Percentiles rank a stretch among this genome's conserved stretches.
phyloP scores from a whole-genome alignment of 129 eudicot species.

The Solidago caesia region DNA sequence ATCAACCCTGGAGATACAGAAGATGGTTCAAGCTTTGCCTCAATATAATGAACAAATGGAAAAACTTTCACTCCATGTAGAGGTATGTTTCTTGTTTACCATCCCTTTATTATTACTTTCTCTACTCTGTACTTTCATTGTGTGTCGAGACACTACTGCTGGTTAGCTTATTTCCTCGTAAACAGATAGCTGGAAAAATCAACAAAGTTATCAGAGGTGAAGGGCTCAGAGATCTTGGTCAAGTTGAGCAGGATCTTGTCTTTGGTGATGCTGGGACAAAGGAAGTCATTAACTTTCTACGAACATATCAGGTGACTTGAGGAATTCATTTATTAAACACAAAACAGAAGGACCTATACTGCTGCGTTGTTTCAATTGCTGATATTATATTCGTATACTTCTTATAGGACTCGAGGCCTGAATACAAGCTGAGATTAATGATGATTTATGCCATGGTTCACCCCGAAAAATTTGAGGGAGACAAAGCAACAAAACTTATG shows the following conservation, averaged over 20 bases:
- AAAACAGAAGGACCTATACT: neutral
- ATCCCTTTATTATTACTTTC: neutral
- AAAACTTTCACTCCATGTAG: slow-evolving; percentile 85
- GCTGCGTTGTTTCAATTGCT: neutral
- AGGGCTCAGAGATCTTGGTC: slow-evolving; percentile 88
- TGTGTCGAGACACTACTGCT: neutral
- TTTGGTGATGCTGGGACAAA: slow-evolving; percentile 93
- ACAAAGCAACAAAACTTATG: slow-evolving; percentile 88
- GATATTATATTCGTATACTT: slow-evolving; percentile 17
- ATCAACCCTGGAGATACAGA: slow-evolving; percentile 87
- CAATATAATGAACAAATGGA: slow-evolving; percentile 87
- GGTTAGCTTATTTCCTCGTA: slow-evolving; percentile 4
- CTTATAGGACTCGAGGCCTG: slow-evolving; percentile 43
- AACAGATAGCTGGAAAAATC: slow-evolving; percentile 87
- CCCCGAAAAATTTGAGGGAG: slow-evolving; percentile 93
- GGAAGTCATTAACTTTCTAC: slow-evolving; percentile 68
- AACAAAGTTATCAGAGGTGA: slow-evolving; percentile 65
- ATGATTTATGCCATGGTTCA: slow-evolving; percentile 74
- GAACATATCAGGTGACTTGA: slow-evolving; percentile 57
- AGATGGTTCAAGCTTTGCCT: slow-evolving; percentile 96
- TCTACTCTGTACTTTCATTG: neutral
- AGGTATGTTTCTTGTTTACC: slow-evolving; percentile 44
- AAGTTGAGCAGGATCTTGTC: slow-evolving; percentile 96
- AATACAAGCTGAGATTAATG: slow-evolving; percentile 68
- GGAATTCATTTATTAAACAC: slow-evolving; percentile 2